phyloP scores from a whole-genome alignment of 2,329 filamentous ascomycete genomes.

The Dendryphion nanum region DNA sequence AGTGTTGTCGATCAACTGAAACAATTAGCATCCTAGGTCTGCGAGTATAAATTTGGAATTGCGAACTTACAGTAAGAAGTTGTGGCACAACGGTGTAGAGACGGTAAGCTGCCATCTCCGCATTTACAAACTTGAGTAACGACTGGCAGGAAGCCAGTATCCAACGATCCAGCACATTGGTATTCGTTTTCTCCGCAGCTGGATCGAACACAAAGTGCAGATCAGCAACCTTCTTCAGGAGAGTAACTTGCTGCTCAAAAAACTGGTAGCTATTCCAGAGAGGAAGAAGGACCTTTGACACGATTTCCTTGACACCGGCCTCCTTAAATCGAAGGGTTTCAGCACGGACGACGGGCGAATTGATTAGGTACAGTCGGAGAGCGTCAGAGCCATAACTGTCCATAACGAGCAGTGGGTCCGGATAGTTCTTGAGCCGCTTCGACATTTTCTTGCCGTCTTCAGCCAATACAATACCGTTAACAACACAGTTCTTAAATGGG shows the following conservation, averaged over 20 bases:
- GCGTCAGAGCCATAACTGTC: slow-evolving; percentile 88
- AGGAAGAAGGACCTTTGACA: slow-evolving; percentile 84
- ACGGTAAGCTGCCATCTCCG: slow-evolving; percentile 77
- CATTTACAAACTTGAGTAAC: slow-evolving; percentile 84
- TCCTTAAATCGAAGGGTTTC: slow-evolving; percentile 92
- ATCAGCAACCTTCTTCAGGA: slow-evolving; percentile 81
- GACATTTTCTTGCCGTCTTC: slow-evolving; percentile 99
- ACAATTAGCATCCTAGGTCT: not conserved
- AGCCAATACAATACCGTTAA: slow-evolving; percentile 90
- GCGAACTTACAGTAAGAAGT: slow-evolving; percentile 61
- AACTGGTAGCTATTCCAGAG: slow-evolving; percentile 98
- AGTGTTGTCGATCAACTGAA: slow-evolving; percentile 77
- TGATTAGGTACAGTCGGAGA: slow-evolving; percentile 91
- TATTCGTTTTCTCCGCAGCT: slow-evolving; percentile 69
- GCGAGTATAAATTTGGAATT: no score
- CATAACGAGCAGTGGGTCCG: slow-evolving; percentile 81
- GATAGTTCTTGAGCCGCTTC: slow-evolving; percentile 94
- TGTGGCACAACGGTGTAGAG: slow-evolving; percentile 87
- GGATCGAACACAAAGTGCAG: slow-evolving; percentile 79
- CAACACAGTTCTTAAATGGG: slow-evolving; percentile 94
- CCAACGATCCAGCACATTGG: slow-evolving; percentile 95
- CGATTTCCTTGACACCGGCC: slow-evolving; percentile 87
- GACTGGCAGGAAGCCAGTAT: slow-evolving; percentile 91
- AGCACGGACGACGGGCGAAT: slow-evolving; percentile 89
- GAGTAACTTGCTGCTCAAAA: slow-evolving; percentile 81